Evolutionary conservation across 2,329 filamentous ascomycete genomes (phyloP), one percentile per base, ranked within the genome.

Genomic region (Ramularia endophylla): DNA sequence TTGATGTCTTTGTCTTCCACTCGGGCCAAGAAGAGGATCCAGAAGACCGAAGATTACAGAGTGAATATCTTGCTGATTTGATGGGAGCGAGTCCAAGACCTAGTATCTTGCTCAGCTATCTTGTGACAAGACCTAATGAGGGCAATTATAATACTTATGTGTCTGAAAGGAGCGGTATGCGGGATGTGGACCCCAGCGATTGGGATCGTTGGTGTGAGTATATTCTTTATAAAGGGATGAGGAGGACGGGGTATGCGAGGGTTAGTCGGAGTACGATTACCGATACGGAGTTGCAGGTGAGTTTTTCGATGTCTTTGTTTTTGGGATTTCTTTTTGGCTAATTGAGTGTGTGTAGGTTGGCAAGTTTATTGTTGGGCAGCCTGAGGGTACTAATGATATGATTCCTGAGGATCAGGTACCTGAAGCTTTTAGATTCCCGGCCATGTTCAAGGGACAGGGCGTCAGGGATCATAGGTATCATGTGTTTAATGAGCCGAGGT

Each of bases 141-240:
- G 92, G 92, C 47, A 98, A 98, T 62, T 98, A 98, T 71, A 90
- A 97, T 63, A 95, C 82, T 0, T 97, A 94, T 56, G 92, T 97
- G 17, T 87, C 87, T 42, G 76, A 87, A 39, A 71, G 71, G 43
- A 94, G 85, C 44, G 87, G 88, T 8, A 98, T 98, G 92, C 81
- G 86, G 58, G 92, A 98, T 59, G 92, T 98, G 36, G 92, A 98
- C 59, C 78, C 82, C 0, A 81, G 74, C 3, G 92, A 98, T 63
- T 95, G 88, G 88, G 92, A 98, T 64, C 75, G 92, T 41, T 98
- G 92, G 92, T 98, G 92, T 70, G 90, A 98, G 70, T 98, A 98
- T 65, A 95, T 98, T 52, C 70, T 98, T 18, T 98, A 87, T 74
- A 95, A 95, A 72, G 81, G 81, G 9, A 68, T 98, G 48, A 83